These are phyloP conservation scores for Suhomyces chickasaworum DNA, from an alignment of 1,139 yeast genomes.

Conservation along the genomic window DNA sequence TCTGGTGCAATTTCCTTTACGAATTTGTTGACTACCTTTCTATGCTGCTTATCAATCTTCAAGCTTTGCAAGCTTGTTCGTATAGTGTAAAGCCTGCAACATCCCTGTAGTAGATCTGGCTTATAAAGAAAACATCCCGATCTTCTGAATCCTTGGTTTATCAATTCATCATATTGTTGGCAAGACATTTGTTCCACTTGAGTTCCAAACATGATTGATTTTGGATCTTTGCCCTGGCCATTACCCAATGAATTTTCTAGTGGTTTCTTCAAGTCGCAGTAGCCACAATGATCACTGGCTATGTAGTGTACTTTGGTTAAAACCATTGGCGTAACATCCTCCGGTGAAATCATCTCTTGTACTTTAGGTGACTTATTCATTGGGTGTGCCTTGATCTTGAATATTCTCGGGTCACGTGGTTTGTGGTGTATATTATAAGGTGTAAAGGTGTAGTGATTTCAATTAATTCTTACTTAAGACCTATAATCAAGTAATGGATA, in stretches of 20 bases:
- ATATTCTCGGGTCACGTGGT: background rate
- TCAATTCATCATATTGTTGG: conserved; percentile 58
- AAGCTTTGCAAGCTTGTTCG: conserved; percentile 55
- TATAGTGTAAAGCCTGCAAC: conserved; percentile 85
- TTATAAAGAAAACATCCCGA: conserved; percentile 76
- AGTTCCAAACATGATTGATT: conserved; percentile 51
- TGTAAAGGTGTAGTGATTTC: no score
- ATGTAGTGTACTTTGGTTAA: conserved; percentile 9
- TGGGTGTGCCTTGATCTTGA: background rate
- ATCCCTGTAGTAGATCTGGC: conserved; percentile 68
- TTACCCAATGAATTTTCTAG: conserved; percentile 40
- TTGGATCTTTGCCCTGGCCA: conserved; percentile 20
- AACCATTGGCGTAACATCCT: conserved; percentile 10
- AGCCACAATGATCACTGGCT: conserved; percentile 51
- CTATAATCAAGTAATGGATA: no score
- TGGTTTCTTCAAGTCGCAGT: conserved; percentile 56
- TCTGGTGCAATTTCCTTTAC: conserved; percentile 39
- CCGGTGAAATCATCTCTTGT: background rate
- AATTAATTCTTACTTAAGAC: no score
- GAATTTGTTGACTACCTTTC: conserved; percentile 66
- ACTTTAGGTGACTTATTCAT: background rate
- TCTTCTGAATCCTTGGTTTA: conserved; percentile 76
- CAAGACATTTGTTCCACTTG: conserved; percentile 50
- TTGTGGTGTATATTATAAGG: no score
- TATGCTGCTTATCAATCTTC: conserved; percentile 62